Evolutionary conservation across 2,329 filamentous ascomycete species (phyloP).

Genomic region (Lecanicillium sp.): DNA sequence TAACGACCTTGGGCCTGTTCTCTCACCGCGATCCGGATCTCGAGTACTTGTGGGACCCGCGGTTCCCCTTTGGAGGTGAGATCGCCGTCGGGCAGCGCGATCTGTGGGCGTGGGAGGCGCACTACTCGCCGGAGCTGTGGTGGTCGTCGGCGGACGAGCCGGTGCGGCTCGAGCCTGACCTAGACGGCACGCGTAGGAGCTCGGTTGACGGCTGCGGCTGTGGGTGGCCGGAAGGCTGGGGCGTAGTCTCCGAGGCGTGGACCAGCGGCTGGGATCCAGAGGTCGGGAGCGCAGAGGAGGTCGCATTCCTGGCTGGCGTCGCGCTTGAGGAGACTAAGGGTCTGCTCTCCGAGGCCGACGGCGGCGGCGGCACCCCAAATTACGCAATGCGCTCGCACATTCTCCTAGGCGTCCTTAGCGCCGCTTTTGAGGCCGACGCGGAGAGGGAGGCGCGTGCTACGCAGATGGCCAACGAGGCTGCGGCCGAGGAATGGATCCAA

Average conservation of each 20-base stretch:
- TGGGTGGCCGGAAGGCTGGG: conserved; percentile 3
- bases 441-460: background rate
- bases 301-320: conserved; percentile 10
- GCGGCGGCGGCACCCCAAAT: background rate
- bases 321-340: conserved; percentile 8
- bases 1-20: background rate
- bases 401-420: conserved; percentile 8
- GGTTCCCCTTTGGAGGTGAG: background rate
- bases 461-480: background rate
- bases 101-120: background rate
- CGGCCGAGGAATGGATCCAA: background rate
- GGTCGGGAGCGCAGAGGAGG: conserved; percentile 12
- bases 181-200: conserved; percentile 9
- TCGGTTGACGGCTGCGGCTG: conserved; percentile 7
- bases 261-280: conserved; percentile 10
- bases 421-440: conserved; percentile 4
- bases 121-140: background rate
- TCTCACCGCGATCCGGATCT: background rate
- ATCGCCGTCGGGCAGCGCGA: background rate
- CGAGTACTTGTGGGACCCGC: background rate
- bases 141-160: background rate
- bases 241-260: conserved; percentile 1
- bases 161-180: conserved; percentile 6
- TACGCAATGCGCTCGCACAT: conserved; percentile 11
- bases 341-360: too few relatives aligned